These are phyloP conservation scores for Aspergillus ochraceoroseus DNA, from an alignment of 2,329 filamentous ascomycete genomes.

Conservation along the genomic window DNA sequence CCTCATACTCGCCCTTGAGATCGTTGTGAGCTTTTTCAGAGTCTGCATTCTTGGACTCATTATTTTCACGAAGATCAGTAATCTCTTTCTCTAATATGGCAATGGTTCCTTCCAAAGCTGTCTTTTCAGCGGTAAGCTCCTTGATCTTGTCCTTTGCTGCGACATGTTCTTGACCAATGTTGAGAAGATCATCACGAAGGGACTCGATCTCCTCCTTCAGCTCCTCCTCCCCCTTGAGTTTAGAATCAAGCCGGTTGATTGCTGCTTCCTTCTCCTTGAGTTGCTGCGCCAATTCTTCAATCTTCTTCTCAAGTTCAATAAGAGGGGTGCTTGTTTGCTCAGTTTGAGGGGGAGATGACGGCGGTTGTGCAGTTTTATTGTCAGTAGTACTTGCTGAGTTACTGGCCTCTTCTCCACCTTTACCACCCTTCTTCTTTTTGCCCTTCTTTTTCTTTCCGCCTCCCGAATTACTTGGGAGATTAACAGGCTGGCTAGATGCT, in stretches of 20 bases:
- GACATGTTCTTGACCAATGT: slow-evolving; percentile 77
- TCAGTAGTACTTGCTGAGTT: slow-evolving; percentile 22
- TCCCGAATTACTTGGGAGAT: slow-evolving; percentile 25
- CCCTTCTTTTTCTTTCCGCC: slow-evolving; percentile 68
- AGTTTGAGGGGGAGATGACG: slow-evolving; percentile 38
- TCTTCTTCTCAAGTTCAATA: slow-evolving; percentile 34
- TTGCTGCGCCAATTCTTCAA: slow-evolving; percentile 34
- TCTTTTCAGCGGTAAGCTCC: slow-evolving; percentile 64
- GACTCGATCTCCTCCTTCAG: slow-evolving; percentile 81
- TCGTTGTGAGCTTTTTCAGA: slow-evolving; percentile 51
- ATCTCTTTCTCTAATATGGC: slow-evolving; percentile 67
- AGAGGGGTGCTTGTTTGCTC: slow-evolving; percentile 21
- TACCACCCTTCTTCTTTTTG: slow-evolving; percentile 77
- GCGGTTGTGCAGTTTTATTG: slow-evolving; percentile 17
- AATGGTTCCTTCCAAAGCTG: slow-evolving; percentile 59
- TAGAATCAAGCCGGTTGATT: slow-evolving; percentile 65
- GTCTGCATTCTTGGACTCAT: slow-evolving; percentile 44
- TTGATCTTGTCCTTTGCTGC: slow-evolving; percentile 72
- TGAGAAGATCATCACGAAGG: slow-evolving; percentile 71
- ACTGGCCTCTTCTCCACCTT: slow-evolving; percentile 40
- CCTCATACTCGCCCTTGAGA: slow-evolving; percentile 62
- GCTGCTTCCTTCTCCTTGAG: slow-evolving; percentile 60
- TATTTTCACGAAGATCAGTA: slow-evolving; percentile 49
- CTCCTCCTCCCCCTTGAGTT: slow-evolving; percentile 70
- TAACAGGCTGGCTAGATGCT: slow-evolving; percentile 14